Base-by-base conservation (phyloP, 2,329 filamentous ascomycete genomes). In the Lecanicillium sp. region DNA sequence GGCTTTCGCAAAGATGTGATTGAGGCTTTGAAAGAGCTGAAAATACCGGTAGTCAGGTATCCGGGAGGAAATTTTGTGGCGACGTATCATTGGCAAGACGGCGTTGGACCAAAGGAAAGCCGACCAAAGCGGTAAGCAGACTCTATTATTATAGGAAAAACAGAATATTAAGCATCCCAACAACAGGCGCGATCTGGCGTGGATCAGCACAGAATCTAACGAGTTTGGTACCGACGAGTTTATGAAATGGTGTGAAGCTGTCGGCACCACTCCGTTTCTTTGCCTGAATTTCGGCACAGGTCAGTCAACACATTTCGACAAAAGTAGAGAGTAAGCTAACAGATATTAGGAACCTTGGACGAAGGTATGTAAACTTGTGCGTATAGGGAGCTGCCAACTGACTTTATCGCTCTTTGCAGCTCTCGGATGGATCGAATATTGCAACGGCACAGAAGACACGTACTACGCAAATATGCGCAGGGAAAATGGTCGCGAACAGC, bases 161-260 rank as follows among this genome's bases (percentile, higher is more conserved):
- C n/a, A n/a, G n/a, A 9, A 5, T 33, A 19, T 50, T 25, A 13
- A 19, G 14, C n/a, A 29, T 34, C 9, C 11, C 22, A 5, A n/a
- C 35, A 51, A 15, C 18, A 71, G 81, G 49, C 81, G 79, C 2
- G 85, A 92, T 53, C 70, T 92, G 38, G 85, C 85, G 5, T 92
- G 85, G 86, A 67, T 83, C 15, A 83, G 80, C 25, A 74, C 75
- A 2, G 86, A 92, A 64, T 75, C 70, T 19, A 92, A 92, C 56
- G 68, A 81, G 45, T 89, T 92, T 52, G 85, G 85, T 41, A 92
- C 85, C 1, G 84, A 92, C 57, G 86, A 92, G 64, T 92, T 92
- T 60, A 76, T 92, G 71, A 71, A 80, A 48, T 90, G 84, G 84
- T 86, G 85, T 46, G 71, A 80, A 48, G 65, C 75, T 9, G 75